phyloP scores from a whole-genome alignment of 2,329 filamentous ascomycete species.

The Triangularia setosa region DNA sequence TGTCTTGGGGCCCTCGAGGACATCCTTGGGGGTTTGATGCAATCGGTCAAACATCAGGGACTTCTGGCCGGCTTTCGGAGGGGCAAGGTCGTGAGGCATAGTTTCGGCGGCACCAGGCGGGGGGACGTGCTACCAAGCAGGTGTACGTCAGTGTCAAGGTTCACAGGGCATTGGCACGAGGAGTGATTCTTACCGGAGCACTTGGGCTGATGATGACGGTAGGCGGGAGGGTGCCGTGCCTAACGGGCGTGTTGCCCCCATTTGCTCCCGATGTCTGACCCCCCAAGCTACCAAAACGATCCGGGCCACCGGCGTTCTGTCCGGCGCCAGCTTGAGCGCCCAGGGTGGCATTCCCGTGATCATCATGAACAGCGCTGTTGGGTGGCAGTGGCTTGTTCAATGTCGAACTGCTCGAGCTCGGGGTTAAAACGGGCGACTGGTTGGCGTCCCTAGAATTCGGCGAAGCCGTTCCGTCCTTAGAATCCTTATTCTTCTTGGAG shows the following conservation, averaged over 20 bases:
- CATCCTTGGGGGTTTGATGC: constrained; percentile 92
- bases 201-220: constrained; percentile 95
- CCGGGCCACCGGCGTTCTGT: constrained; percentile 32
- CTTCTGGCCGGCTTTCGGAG: constrained; percentile 87
- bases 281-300: constrained; percentile 36
- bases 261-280: constrained; percentile 41
- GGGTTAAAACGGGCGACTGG: constrained; percentile 66
- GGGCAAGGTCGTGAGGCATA: constrained; percentile 95
- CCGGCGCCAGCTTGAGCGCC: constrained; percentile 36
- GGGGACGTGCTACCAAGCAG: constrained; percentile 69
- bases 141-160: constrained; percentile 20
- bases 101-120: constrained; percentile 92
- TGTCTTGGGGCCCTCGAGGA: constrained; percentile 89
- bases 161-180: constrained; percentile 5
- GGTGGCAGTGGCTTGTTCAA: constrained; percentile 69
- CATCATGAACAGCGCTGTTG: constrained; percentile 46
- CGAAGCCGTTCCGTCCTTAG: constrained; percentile 74
- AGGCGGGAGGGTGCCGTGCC: constrained; percentile 66
- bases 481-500: constrained; percentile 68
- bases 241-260: constrained; percentile 58
- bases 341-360: constrained; percentile 35
- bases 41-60: constrained; percentile 83
- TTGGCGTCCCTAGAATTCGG: constrained; percentile 60
- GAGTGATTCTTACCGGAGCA: constrained; percentile 65
- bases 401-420: constrained; percentile 32